Evolutionary conservation across 2,329 filamentous ascomycete genomes (phyloP), one percentile per base, ranked within the genome.

Genomic region (Aspergillus fijiensis): DNA sequence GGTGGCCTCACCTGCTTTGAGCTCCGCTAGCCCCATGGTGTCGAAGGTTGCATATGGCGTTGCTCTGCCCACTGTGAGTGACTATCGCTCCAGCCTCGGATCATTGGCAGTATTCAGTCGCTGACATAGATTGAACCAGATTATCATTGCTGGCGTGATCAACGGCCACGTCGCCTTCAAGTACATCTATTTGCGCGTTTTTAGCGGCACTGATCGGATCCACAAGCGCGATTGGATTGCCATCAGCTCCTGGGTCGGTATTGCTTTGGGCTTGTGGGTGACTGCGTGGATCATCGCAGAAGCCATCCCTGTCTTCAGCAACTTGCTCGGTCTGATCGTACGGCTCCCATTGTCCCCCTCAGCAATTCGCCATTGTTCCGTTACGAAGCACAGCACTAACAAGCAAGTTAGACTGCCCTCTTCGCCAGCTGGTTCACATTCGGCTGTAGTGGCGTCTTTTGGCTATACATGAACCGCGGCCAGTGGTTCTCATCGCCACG

Each of bases 121-220:
- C 11, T 23, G n/a, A 55, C 4, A 10, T 31, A 50, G 33, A 55
- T 52, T 59, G 51, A 16, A 61, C 16, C 56, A 76, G 74, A 90
- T 91, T 60, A 78, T 91, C 51, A 85, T 91, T 53, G 86, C 88
- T 0, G 89, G 88, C 56, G 87, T 90, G 6, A 88, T 91, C 63
- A 87, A 89, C 69, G 87, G 84, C 12, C 85, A 88, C 60, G 84
- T 90, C 2, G 86, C 86, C 2, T 81, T 81, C 57, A 89, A 89
- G 69, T 88, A 88, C 66, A 78, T 89, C 60, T 91, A 89, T 68
- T 76, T 85, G 3, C 84, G 88, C 31, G 70, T 87, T 7, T 89
- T 89, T 77, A 77, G 81, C 21, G 82, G 84, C 61, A 87, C 84
- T 7, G 81, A 84, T 66, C 82, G 83, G 66, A 77, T 85, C 72